phyloP scores from a whole-genome alignment of 1,139 yeast genomes.

The Yamadazyma sp. region DNA sequence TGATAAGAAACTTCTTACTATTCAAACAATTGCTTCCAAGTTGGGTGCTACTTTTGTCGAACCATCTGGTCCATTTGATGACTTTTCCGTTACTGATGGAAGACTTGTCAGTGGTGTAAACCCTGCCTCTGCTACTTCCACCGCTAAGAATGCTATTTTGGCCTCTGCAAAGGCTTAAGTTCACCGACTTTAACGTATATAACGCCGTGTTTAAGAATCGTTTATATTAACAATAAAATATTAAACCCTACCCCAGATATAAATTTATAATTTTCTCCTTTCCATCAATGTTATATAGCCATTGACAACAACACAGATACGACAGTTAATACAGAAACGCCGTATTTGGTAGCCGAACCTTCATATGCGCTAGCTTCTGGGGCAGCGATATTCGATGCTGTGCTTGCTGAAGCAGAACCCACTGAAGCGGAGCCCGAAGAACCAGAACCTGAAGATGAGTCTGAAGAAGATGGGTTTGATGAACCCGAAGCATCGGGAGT shows the following conservation, averaged over 20 bases:
- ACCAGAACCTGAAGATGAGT: constrained; percentile 3
- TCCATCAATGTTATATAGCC: background rate
- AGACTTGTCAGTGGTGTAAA: constrained; percentile 61
- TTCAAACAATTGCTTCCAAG: constrained; percentile 33
- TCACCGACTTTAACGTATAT: no score
- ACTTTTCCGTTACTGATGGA: constrained; percentile 51
- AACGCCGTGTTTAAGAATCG: no score
- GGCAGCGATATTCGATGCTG: no score
- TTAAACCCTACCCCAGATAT: constrained; percentile 1
- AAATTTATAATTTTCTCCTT: background rate
- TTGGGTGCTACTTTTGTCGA: constrained; percentile 45
- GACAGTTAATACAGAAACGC: constrained; percentile 8
- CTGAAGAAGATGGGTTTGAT: constrained; percentile 3
- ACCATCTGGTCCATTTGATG: constrained; percentile 55
- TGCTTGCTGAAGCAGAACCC: constrained; percentile 3
- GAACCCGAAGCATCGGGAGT: constrained; percentile 1
- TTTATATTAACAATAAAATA: background rate
- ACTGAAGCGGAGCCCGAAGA: background rate
- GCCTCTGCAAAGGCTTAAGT: constrained; percentile 6
- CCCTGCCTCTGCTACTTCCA: constrained; percentile 58
- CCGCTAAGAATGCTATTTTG: constrained; percentile 36
- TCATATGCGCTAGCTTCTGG: constrained; percentile 6
- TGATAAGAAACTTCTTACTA: constrained; percentile 30
- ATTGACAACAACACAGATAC: constrained; percentile 7
- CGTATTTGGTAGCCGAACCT: constrained; percentile 9